These are phyloP conservation scores for Cicer arietinum DNA, from an alignment of 306 rosid species.

Conservation along the genomic window DNA sequence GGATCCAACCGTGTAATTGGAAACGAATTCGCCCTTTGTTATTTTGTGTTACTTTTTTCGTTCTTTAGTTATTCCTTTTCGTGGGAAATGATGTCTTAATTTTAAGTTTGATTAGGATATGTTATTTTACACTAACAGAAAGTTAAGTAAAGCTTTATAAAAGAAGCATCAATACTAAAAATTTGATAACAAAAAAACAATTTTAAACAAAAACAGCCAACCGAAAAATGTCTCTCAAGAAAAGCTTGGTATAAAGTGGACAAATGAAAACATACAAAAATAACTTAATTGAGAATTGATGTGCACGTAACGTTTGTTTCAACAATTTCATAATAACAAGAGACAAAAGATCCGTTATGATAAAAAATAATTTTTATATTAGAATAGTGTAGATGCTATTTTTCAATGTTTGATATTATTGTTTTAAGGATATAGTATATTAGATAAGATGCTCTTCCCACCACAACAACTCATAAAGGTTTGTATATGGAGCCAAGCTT, in stretches of 20 bases:
- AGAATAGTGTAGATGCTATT: constrained; percentile 20
- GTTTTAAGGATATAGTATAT: constrained; percentile 8
- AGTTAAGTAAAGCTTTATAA: constrained; percentile 18
- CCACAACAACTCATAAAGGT: constrained; percentile 42
- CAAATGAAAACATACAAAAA: constrained; percentile 29
- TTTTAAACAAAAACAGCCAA: constrained; percentile 37
- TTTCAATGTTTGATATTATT: constrained; percentile 44
- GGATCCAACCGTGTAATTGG: constrained; percentile 34
- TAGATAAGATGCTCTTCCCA: constrained; percentile 43
- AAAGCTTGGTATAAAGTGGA: constrained; percentile 33
- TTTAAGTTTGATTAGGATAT: constrained; percentile 38
- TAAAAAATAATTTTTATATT: neutral
- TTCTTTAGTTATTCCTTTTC: constrained; percentile 41
- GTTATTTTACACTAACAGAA: constrained; percentile 25
- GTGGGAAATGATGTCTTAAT: constrained; percentile 23
- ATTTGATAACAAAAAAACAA: constrained; percentile 10
- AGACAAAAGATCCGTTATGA: constrained; percentile 38
- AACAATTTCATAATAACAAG: constrained; percentile 26
- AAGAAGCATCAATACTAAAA: constrained; percentile 12
- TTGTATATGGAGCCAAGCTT: constrained; percentile 36
- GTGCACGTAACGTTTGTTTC: constrained; percentile 34
- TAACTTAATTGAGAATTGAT: constrained; percentile 30
- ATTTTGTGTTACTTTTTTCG: constrained; percentile 31
- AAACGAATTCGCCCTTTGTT: constrained; percentile 35
- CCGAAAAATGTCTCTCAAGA: constrained; percentile 38